Conservation (phyloP, 805 yeast species). For the Lachancea mirantina region DNA sequence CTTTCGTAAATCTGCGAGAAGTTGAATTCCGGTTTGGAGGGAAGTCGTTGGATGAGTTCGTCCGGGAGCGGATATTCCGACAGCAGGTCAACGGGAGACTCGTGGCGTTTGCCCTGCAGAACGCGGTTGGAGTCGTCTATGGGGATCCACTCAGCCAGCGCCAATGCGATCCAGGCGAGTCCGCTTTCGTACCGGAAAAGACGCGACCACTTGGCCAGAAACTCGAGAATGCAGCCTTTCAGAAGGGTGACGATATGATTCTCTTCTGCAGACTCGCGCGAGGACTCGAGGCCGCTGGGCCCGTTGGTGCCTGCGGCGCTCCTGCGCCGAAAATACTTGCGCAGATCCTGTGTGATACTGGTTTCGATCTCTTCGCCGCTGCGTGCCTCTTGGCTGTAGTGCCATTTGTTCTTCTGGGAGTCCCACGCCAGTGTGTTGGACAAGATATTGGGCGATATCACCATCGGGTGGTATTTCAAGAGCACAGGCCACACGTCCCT, state of each 20-base stretch:
- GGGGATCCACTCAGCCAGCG: constrained; percentile 85
- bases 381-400: constrained; percentile 12
- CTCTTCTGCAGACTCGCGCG: constrained; percentile 33
- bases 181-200: constrained; percentile 74
- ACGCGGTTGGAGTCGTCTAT: constrained; percentile 38
- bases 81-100: constrained; percentile 15
- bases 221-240: constrained; percentile 54
- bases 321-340: constrained; percentile 44
- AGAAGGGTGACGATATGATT: constrained; percentile 47
- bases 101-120: constrained; percentile 20
- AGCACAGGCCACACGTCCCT: constrained; percentile 79
- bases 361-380: constrained; percentile 18
- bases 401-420: constrained; percentile 7
- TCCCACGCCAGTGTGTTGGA: constrained; percentile 38
- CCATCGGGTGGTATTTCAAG: constrained; percentile 79
- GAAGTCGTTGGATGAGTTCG: constrained; percentile 7
- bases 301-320: constrained; percentile 7
- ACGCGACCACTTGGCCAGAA: constrained; percentile 71
- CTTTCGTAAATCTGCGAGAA: constrained; percentile 71
- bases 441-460: constrained; percentile 61
- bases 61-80: constrained; percentile 27
- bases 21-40: constrained; percentile 12
- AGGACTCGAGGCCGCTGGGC: constrained; percentile 9
- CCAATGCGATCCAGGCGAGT: constrained; percentile 80
- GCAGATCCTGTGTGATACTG: constrained; percentile 50